Conservation (phyloP, 305 asterid genomes). For the Solanum hybrid region DNA sequence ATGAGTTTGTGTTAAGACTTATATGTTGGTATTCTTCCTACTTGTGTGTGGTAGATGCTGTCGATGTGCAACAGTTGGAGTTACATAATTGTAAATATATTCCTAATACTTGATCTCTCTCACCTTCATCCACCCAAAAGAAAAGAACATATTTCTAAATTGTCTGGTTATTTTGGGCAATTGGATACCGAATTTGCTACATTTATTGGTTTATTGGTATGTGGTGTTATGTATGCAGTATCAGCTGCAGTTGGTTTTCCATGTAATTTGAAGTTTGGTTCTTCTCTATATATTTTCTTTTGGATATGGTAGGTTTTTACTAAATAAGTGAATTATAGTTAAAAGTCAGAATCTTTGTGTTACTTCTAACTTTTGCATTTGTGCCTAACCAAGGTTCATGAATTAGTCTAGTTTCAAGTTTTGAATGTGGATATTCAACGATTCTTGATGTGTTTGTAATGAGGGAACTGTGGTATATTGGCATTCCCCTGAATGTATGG, state of each 20-base stretch:
- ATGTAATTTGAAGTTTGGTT: not conserved
- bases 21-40: not conserved
- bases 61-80: not conserved
- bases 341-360: not conserved
- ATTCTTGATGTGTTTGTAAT: not conserved
- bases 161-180: not conserved
- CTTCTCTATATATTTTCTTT: not conserved
- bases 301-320: not conserved
- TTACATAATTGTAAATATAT: not conserved
- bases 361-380: not conserved
- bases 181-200: not conserved
- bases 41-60: not conserved
- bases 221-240: not conserved
- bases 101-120: not conserved
- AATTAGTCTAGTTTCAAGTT: not conserved
- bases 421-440: not conserved
- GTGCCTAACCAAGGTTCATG: not conserved
- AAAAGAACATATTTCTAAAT: not conserved
- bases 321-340: not conserved
- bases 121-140: not conserved
- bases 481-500: not conserved
- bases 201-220: not conserved
- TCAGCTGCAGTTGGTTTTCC: not conserved
- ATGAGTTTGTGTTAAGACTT: not conserved
- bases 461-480: not conserved